These are phyloP conservation scores for Pelargonium myrrhifolium DNA, from an alignment of 441 rosid genomes.

Conservation along the genomic window DNA sequence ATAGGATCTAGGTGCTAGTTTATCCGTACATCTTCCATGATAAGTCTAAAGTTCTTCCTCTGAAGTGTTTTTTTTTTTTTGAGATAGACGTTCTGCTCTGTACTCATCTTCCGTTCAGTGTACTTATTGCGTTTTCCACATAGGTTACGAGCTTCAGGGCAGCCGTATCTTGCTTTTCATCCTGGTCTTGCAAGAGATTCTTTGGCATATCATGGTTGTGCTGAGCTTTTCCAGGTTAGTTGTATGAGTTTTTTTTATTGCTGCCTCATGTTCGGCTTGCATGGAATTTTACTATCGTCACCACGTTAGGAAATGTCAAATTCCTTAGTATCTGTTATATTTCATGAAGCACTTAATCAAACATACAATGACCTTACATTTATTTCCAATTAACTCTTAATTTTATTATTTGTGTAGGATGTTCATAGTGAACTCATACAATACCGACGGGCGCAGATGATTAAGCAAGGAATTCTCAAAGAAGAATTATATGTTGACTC, in stretches of 20 bases:
- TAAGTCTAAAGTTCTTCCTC: no score
- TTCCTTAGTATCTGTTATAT: neutral
- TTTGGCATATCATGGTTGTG: conserved; percentile 23
- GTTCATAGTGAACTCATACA: conserved; percentile 18
- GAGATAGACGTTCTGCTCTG: neutral
- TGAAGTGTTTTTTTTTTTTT: no score
- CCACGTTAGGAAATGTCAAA: neutral
- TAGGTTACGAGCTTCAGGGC: conserved; percentile 18
- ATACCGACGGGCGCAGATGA: conserved; percentile 63
- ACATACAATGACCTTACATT: neutral
- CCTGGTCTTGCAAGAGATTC: conserved; percentile 16
- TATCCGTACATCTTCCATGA: neutral
- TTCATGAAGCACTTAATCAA: neutral
- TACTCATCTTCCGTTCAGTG: neutral
- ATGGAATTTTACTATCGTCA: neutral
- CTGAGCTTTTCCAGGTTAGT: conserved; percentile 21
- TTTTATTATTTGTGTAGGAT: conserved; percentile 8
- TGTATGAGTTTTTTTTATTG: neutral
- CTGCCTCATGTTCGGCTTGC: conserved; percentile 7
- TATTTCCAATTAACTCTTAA: neutral
- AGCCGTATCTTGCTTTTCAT: conserved; percentile 20
- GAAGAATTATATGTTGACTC: conserved; percentile 60
- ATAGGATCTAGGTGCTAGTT: neutral
- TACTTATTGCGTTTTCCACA: neutral
- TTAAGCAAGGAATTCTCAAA: conserved; percentile 60